Percentiles rank a stretch among this genome's conserved stretches.
Evolutionary conservation across 2,329 filamentous ascomycete species (phyloP).

Genomic region (Penicillium sp.): DNA sequence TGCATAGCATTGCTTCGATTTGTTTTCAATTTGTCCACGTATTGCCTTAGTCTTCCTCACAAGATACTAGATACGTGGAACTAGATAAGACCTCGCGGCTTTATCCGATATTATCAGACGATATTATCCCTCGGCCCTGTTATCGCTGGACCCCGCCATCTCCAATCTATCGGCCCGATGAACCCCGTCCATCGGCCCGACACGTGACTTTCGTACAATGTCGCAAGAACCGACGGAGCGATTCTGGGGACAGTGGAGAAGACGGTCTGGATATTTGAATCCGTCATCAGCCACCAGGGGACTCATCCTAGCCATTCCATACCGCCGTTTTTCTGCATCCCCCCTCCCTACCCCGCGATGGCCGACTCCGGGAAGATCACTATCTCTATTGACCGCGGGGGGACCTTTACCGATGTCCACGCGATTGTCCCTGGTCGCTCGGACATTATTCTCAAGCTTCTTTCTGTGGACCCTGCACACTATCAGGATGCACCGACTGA

Average conservation of each 20-base stretch:
- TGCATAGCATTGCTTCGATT: not conserved
- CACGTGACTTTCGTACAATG: conserved; percentile 23
- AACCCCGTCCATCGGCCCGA: conserved; percentile 25
- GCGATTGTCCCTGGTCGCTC: conserved; percentile 35
- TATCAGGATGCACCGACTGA: conserved; percentile 60
- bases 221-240: not conserved
- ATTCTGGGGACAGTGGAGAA: not conserved
- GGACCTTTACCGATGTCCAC: conserved; percentile 40
- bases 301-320: not conserved
- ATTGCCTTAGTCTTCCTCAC: too few species aligned
- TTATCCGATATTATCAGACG: not conserved
- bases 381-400: conserved; percentile 40
- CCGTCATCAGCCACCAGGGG: not conserved
- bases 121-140: not conserved
- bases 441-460: conserved; percentile 40
- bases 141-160: not conserved
- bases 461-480: conserved; percentile 39
- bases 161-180: conserved; percentile 19
- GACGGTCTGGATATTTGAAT: conserved; percentile 8
- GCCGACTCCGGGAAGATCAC: conserved; percentile 31
- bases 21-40: not conserved
- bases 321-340: not conserved
- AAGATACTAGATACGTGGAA: not conserved
- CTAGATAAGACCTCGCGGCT: not conserved
- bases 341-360: conserved; percentile 17